phyloP scores from a whole-genome alignment of 768 basidiomycete genomes.

The Coprinopsis sp. region DNA sequence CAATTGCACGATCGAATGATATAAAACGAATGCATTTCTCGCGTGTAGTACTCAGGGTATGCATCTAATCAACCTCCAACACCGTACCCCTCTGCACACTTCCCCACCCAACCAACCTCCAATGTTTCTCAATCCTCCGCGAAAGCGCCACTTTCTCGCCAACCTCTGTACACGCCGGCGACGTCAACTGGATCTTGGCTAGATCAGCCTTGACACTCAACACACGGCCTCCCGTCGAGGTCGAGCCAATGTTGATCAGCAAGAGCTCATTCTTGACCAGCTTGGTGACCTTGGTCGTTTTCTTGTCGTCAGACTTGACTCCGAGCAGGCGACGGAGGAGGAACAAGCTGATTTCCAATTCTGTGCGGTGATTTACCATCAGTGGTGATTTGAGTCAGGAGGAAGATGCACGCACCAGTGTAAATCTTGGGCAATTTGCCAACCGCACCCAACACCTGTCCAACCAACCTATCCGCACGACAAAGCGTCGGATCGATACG shows the following conservation, averaged over 20 bases:
- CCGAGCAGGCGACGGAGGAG: conserved; percentile 93
- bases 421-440: conserved; percentile 93
- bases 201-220: conserved; percentile 92
- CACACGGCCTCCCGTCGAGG: conserved; percentile 94
- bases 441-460: conserved; percentile 92
- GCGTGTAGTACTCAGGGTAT: conserved; percentile 10
- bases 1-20: neutral
- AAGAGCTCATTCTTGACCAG: conserved; percentile 87
- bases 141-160: conserved; percentile 97
- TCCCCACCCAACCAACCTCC: conserved; percentile 88
- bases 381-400: neutral
- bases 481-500: conserved; percentile 95
- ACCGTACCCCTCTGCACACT: conserved; percentile 84
- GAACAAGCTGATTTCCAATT: conserved; percentile 91
- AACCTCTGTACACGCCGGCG: conserved; percentile 93
- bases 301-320: conserved; percentile 98
- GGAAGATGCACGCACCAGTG: conserved; percentile 48
- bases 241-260: conserved; percentile 97
- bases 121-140: conserved; percentile 95
- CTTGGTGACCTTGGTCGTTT: conserved; percentile 94
- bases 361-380: conserved; percentile 30
- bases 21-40: neutral
- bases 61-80: conserved; percentile 67
- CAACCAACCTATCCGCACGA: conserved; percentile 93
- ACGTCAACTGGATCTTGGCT: conserved; percentile 90